phyloP scores from a whole-genome alignment of 2,329 filamentous ascomycete species.

The Microdochium paspali region DNA sequence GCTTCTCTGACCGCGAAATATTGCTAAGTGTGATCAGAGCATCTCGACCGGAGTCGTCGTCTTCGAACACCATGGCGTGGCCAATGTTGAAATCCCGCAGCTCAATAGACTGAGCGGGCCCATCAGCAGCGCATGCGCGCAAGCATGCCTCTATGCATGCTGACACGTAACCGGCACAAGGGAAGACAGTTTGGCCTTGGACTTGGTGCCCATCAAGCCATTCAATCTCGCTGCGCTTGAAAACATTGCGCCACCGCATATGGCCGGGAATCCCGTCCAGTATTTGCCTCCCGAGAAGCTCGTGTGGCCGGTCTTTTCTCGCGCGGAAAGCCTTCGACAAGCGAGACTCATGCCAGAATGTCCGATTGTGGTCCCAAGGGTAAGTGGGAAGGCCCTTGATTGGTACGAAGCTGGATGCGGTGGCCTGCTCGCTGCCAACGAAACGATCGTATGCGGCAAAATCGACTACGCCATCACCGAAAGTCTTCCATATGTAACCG shows the following conservation, averaged over 20 bases:
- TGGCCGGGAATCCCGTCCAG: conserved; percentile 21
- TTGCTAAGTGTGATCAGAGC: conserved; percentile 10
- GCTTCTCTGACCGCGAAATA: conserved; percentile 1
- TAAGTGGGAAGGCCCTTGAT: not conserved
- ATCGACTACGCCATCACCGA: too few relatives aligned
- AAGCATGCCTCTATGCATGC: too few relatives aligned
- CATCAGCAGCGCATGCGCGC: conserved; percentile 5
- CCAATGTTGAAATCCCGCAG: conserved; percentile 1
- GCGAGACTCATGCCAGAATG: not conserved
- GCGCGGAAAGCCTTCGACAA: not conserved
- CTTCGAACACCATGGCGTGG: conserved; percentile 2
- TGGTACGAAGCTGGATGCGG: too few relatives aligned
- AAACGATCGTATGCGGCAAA: too few relatives aligned
- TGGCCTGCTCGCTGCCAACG: too few relatives aligned
- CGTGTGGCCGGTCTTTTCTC: not conserved
- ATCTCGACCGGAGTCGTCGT: conserved; percentile 9
- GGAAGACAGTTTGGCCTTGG: conserved; percentile 9
- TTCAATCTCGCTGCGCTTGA: conserved; percentile 4
- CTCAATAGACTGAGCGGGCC: not conserved
- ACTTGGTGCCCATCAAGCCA: conserved; percentile 15
- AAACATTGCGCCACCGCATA: not conserved
- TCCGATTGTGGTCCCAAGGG: not conserved
- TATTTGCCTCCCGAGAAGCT: conserved; percentile 20
- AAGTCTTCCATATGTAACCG: too few relatives aligned
- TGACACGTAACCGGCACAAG: conserved; percentile 8